Conservation (phyloP, 2,329 filamentous ascomycete species). For the Cordyceps farinosa region DNA sequence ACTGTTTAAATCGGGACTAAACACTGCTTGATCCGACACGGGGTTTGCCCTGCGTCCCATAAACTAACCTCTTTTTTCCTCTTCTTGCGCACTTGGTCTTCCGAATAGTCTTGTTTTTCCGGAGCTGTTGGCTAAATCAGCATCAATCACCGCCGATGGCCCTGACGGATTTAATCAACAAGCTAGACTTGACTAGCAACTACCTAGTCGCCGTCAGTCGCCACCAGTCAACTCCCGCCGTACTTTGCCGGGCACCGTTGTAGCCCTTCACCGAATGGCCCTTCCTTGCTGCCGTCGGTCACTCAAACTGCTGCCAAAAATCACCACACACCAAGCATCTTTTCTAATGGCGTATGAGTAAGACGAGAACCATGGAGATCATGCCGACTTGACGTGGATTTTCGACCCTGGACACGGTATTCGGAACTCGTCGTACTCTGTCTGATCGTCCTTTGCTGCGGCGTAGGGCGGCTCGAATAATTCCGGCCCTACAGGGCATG, state of each 20-base stretch:
- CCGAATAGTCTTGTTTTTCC: neutral
- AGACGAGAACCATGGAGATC: neutral
- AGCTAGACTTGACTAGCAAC: neutral
- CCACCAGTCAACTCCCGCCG: neutral
- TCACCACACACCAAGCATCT: neutral
- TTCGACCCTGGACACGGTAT: neutral
- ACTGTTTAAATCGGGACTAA: slow-evolving; percentile 12
- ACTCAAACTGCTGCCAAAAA: neutral
- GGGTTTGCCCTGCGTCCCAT: neutral
- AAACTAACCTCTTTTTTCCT: neutral
- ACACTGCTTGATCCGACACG: neutral
- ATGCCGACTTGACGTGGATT: neutral
- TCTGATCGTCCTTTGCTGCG: neutral
- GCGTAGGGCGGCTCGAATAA: neutral
- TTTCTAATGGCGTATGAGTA: neutral
- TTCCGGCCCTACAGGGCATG: slow-evolving; percentile 7
- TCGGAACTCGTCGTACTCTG: slow-evolving; percentile 3
- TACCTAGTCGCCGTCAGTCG: neutral
- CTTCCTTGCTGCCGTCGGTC: neutral
- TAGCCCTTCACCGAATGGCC: neutral
- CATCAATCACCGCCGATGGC: neutral
- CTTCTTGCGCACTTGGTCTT: neutral
- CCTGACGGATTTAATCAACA: neutral
- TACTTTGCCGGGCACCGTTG: neutral
- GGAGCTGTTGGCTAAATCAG: neutral